Base-by-base conservation (phyloP, 176 grass and related monocot genomes). In the Oryza officinalis region DNA sequence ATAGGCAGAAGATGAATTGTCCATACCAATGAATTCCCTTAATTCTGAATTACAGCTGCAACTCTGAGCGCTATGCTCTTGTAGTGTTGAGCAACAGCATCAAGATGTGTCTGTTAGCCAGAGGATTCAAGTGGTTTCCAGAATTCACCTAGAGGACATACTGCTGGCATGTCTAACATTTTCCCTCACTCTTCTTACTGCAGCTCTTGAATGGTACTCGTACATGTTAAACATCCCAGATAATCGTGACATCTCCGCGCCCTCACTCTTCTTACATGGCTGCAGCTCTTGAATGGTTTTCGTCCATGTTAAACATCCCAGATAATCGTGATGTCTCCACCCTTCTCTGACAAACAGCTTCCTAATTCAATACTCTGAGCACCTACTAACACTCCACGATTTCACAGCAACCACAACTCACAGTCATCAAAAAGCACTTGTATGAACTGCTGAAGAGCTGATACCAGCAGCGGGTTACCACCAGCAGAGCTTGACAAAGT, bases 61-160 rank as follows among this genome's bases (percentile, higher is more conserved):
- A 77, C 15, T 6, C 18, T 46, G 30, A 63, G 10, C 6, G 73
- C 10, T 61, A 85, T 15, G 67, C 47, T 37, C 9, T 75, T 41
- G 32, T 17, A 45, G 50, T 22, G 50, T 57, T 17, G 23, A 63
- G 13, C 25, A 60, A 54, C 9, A 70, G 65, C 54, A 54, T 63
- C 41, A 63, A 23, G 13, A 77, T 40, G 46, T 72, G 59, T 71
- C 45, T 71, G 54, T 57, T 70, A 81, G 52, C 66, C 31, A 70
- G 45, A 70, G 30, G 14, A n/a, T 30, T 52, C 45, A 72, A 72
- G 32, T n/a, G 35, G 68, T 61, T 63, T 63, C 37, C 57, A 50
- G 60, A 54, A 47, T 85, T 66, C 63, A 35, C 37, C 38, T 2
- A 15, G 22, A 25, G 43, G 64, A 50, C 28, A 37, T 30, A 64